Percentiles rank a stretch among this genome's conserved stretches.
phyloP scores from a whole-genome alignment of 1,284 basidiomycete genomes.

The Apiotrichum sp. region DNA sequence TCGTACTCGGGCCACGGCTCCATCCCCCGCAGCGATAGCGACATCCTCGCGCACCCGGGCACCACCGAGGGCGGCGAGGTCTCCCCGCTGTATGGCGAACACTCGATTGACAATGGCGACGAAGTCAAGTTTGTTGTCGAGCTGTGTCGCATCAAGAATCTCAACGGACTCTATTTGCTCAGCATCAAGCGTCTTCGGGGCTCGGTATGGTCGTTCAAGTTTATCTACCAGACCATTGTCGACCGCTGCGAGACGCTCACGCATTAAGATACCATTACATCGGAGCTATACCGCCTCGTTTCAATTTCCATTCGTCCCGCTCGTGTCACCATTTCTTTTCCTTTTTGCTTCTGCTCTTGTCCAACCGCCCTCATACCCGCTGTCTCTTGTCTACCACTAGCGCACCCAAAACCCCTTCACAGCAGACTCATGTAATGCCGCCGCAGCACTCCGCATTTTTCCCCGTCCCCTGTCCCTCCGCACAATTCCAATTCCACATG shows the following conservation, averaged over 20 bases:
- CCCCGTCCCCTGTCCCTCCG: no score
- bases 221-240: conserved; percentile 81
- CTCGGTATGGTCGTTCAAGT: conserved; percentile 88
- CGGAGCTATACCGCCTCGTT: no score
- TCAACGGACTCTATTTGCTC: conserved; percentile 79
- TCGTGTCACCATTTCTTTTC: no score
- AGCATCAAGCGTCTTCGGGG: conserved; percentile 87
- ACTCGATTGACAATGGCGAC: conserved; percentile 71
- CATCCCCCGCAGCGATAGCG: conserved; percentile 28
- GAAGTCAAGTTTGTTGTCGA: conserved; percentile 92
- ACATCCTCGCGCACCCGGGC: conserved; percentile 38
- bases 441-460: background rate
- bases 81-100: conserved; percentile 71
- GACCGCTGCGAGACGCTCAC: conserved; percentile 51
- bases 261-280: conserved; percentile 15
- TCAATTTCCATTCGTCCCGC: no score
- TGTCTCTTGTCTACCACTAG: background rate
- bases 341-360: background rate
- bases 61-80: conserved; percentile 13
- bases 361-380: background rate
- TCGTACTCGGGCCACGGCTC: conserved; percentile 60
- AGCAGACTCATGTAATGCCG: background rate
- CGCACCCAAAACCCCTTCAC: background rate
- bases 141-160: conserved; percentile 74
- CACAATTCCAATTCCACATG: no score